Base-by-base conservation (phyloP, 805 yeast species). In the Yarrowia alimentaria region DNA sequence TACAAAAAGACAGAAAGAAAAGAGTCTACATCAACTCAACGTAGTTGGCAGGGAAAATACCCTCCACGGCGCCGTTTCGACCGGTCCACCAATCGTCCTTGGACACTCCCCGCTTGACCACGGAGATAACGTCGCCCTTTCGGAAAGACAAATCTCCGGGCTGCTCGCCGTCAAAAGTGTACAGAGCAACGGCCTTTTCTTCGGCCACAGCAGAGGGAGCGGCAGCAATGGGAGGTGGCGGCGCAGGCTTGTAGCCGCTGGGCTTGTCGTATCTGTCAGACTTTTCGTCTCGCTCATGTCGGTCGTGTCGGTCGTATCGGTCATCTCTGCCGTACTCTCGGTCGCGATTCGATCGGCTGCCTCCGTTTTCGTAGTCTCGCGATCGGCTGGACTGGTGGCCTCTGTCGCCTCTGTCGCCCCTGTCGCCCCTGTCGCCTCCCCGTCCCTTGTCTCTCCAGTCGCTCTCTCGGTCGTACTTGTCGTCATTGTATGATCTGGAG, bases 21-120 rank as follows among this genome's bases (percentile, higher is more conserved):
- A n/a, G n/a, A n/a, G n/a, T n/a, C n/a, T 63, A 83, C 49, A 80
- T 77, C 60, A 90, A 68, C 64, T 90, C 95, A 33, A 91, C 97
- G 63, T 91, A 91, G 65, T 91, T 91, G 2, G 99, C 99, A 8
- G 99, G 99, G 76, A 91, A 91, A 17, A 90, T 90, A 33, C 99
- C 99, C 60, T 86, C 87, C 55, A 69, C 69, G 10, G 94, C 91
- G 58, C 85, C 85, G 51, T 80, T 71, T 64, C 85, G 80, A 20
- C 99, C 99, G 0, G 96, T 88, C 99, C 99, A 93, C 99, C 99
- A 93, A 65, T 93, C 98, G 65, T 93, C 95, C 43, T 81, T 79
- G 11, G 96, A 83, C 7, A 85, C 90, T 8, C 93, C 81, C 67
- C 85, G 87, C 66, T 89, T 87, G 52, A 86, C 70, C 57, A 93